These are phyloP conservation scores for Gaillardinia entomophila DNA, from an alignment of 805 yeast genomes.

Conservation along the genomic window DNA sequence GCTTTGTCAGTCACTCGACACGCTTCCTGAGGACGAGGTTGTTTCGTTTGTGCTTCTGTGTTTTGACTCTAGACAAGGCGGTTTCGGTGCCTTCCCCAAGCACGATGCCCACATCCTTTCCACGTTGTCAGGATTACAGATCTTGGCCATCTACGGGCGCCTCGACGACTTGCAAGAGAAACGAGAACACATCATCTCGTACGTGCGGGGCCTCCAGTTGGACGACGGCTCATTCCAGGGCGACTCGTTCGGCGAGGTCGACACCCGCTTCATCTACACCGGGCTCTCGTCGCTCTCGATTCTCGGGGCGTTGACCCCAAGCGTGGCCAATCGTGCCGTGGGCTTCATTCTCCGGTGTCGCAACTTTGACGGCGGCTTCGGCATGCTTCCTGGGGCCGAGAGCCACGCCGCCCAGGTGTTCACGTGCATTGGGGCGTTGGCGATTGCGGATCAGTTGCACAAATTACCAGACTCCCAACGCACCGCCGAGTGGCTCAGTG, in stretches of 20 bases:
- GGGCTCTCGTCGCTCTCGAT: slow-evolving; percentile 72
- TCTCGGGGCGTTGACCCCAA: slow-evolving; percentile 54
- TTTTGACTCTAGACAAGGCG: slow-evolving; percentile 55
- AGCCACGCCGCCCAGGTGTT: slow-evolving; percentile 91
- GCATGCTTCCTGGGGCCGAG: slow-evolving; percentile 90
- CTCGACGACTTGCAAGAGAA: slow-evolving; percentile 36
- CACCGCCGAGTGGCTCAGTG: slow-evolving; percentile 83
- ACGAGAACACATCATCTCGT: slow-evolving; percentile 17
- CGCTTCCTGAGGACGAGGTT: slow-evolving; percentile 58
- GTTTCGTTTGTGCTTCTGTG: slow-evolving; percentile 67
- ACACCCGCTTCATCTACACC: slow-evolving; percentile 83
- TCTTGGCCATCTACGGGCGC: slow-evolving; percentile 57
- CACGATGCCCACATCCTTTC: slow-evolving; percentile 87
- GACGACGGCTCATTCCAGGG: slow-evolving; percentile 79
- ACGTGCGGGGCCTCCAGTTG: slow-evolving; percentile 40
- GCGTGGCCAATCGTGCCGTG: slow-evolving; percentile 56
- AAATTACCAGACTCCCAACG: slow-evolving; percentile 35
- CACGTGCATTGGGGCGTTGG: slow-evolving; percentile 77
- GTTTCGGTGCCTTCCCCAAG: slow-evolving; percentile 83
- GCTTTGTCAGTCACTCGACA: slow-evolving; percentile 47
- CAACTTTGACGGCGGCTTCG: slow-evolving; percentile 96
- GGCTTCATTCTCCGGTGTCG: slow-evolving; percentile 62
- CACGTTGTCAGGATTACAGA: slow-evolving; percentile 83
- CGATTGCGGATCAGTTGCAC: slow-evolving; percentile 58
- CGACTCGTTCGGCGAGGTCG: slow-evolving; percentile 87